Evolutionary conservation across 768 basidiomycete genomes (phyloP).

Genomic region (Hypsizygus marmoreus): DNA sequence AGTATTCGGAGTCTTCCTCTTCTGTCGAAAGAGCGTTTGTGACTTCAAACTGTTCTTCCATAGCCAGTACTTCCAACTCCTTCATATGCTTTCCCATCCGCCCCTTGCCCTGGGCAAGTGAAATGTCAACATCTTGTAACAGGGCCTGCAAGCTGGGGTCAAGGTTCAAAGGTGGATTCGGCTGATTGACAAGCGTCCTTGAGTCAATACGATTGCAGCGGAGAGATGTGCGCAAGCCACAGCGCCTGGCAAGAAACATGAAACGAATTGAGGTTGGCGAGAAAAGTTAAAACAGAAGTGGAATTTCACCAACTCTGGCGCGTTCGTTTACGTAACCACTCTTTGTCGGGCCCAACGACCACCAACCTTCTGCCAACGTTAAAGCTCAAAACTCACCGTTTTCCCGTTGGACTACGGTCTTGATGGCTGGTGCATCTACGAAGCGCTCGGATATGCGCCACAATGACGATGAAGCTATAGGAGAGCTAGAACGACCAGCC

Average conservation of each 20-base stretch:
- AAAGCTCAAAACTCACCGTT: background rate
- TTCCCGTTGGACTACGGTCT: no score
- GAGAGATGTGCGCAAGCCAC: background rate
- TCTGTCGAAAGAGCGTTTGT: constrained; percentile 31
- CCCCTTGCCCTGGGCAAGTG: constrained; percentile 45
- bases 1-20: constrained; percentile 25
- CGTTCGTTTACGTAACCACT: constrained; percentile 8
- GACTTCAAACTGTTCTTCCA: constrained; percentile 34
- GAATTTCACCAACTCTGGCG: background rate
- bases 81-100: constrained; percentile 30
- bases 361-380: background rate
- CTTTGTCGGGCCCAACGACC: background rate
- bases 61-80: constrained; percentile 58
- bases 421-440: constrained; percentile 7
- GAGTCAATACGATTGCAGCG: background rate
- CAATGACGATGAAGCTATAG: constrained; percentile 6
- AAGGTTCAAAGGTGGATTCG: constrained; percentile 63
- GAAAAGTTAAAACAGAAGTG: background rate
- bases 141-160: constrained; percentile 67
- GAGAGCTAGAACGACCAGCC: constrained; percentile 31
- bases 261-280: background rate
- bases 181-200: constrained; percentile 30
- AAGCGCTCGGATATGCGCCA: constrained; percentile 11
- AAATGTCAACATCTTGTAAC: constrained; percentile 68
- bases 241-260: constrained; percentile 19